Evolutionary conservation across 2,329 filamentous ascomycete species (phyloP).

Genomic region (Westerdykella ornata): DNA sequence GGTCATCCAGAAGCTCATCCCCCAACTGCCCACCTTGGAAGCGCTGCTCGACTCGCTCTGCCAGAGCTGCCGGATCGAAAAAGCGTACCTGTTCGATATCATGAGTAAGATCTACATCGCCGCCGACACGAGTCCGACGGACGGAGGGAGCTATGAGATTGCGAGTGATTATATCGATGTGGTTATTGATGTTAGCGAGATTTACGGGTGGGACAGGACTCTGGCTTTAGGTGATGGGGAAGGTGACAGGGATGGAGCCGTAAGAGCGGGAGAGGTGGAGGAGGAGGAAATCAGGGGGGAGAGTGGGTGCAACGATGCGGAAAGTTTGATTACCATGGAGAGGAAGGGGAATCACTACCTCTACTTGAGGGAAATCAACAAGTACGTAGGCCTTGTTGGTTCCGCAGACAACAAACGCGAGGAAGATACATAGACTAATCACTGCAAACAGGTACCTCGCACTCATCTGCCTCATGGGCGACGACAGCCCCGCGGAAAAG

Average conservation of each 20-base stretch:
- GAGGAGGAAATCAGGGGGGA: conserved; percentile 16
- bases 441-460: conserved; percentile 59
- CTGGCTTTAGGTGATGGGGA: conserved; percentile 16
- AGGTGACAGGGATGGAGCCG: conserved; percentile 17
- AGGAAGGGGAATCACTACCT: conserved; percentile 53
- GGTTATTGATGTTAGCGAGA: conserved; percentile 91
- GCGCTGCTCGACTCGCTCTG: conserved; percentile 90
- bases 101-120: conserved; percentile 98
- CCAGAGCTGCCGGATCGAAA: conserved; percentile 90
- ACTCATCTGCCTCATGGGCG: conserved; percentile 79
- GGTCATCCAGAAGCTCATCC: conserved; percentile 95
- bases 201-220: conserved; percentile 69
- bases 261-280: conserved; percentile 6
- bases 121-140: conserved; percentile 85
- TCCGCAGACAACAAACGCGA: background rate
- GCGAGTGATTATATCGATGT: conserved; percentile 98
- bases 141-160: conserved; percentile 95
- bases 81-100: conserved; percentile 96
- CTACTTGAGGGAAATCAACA: conserved; percentile 61
- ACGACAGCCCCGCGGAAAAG: conserved; percentile 71
- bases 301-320: conserved; percentile 48
- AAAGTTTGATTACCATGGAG: conserved; percentile 58
- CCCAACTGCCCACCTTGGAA: conserved; percentile 85
- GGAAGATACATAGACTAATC: background rate
- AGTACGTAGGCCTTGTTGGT: conserved; percentile 41